These are phyloP conservation scores for Hysterangium stoloniferum DNA, from an alignment of 768 basidiomycete genomes.

Conservation along the genomic window DNA sequence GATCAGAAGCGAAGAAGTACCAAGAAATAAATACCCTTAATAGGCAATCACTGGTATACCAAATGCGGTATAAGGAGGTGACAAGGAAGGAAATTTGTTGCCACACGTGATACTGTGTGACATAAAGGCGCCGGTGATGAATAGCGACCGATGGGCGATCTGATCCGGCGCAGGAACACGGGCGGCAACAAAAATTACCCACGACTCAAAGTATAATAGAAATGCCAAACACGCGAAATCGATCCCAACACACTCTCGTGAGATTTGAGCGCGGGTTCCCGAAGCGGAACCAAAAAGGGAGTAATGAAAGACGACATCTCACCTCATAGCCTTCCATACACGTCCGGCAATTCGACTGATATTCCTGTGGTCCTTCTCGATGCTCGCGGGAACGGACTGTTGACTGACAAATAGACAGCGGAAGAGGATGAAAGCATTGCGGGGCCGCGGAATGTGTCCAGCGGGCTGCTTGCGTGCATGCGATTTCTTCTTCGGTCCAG, in stretches of 20 bases:
- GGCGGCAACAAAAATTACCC: background rate
- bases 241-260: background rate
- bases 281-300: background rate
- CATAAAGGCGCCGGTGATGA: background rate
- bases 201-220: background rate
- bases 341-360: constrained; percentile 59
- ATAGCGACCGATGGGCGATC: background rate
- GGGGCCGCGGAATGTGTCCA: constrained; percentile 61
- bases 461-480: constrained; percentile 41
- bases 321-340: constrained; percentile 53
- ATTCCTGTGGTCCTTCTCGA: constrained; percentile 61
- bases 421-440: constrained; percentile 77
- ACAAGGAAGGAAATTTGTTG: background rate
- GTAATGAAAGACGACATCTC: background rate
- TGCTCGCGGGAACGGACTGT: constrained; percentile 42
- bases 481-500: constrained; percentile 26
- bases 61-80: background rate
- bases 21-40: too few relatives aligned
- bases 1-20: background rate
- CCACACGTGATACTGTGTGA: background rate
- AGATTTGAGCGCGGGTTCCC: too few relatives aligned
- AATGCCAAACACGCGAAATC: background rate
- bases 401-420: constrained; percentile 65
- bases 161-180: background rate
- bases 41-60: too few relatives aligned